A percentile compares a stretch with the other conserved stretches of the same genome.
phyloP scores from a whole-genome alignment of 176 grass and related monocot genomes.

The Ensete glaucum region DNA sequence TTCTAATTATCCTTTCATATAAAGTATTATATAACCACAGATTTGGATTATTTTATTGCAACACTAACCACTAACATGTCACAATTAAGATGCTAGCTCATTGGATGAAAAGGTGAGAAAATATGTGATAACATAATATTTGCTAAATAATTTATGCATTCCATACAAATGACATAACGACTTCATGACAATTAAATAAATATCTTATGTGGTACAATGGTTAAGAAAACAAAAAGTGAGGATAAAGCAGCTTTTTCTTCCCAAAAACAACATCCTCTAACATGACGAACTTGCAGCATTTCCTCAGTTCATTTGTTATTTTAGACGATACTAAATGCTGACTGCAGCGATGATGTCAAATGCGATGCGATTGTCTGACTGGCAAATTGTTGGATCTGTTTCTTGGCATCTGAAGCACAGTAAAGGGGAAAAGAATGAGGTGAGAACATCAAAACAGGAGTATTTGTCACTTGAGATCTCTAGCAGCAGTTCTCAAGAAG shows the following conservation, averaged over 20 bases:
- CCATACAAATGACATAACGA: too few relatives aligned
- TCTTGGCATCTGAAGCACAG: constrained; percentile 76
- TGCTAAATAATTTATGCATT: too few relatives aligned
- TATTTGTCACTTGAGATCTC: background rate
- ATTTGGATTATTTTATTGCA: too few relatives aligned
- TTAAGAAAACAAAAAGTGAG: background rate
- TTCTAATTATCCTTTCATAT: too few relatives aligned
- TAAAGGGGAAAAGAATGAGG: background rate
- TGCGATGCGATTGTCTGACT: constrained; percentile 53
- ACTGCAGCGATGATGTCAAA: constrained; percentile 61
- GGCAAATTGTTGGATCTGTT: constrained; percentile 71
- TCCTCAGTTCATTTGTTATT: background rate
- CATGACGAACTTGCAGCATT: background rate
- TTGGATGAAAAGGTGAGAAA: too few relatives aligned
- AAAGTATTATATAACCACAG: too few relatives aligned
- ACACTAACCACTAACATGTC: too few relatives aligned
- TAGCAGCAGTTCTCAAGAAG: too few relatives aligned
- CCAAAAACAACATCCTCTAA: background rate
- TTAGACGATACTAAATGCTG: constrained; percentile 77
- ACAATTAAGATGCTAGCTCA: too few relatives aligned
- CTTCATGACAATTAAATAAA: background rate
- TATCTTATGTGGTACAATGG: background rate
- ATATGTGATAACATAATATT: too few relatives aligned
- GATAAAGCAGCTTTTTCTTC: background rate
- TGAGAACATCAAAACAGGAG: background rate